Base-by-base conservation (phyloP, 1,284 basidiomycete genomes). In the Fistulinella cinereoalba region DNA sequence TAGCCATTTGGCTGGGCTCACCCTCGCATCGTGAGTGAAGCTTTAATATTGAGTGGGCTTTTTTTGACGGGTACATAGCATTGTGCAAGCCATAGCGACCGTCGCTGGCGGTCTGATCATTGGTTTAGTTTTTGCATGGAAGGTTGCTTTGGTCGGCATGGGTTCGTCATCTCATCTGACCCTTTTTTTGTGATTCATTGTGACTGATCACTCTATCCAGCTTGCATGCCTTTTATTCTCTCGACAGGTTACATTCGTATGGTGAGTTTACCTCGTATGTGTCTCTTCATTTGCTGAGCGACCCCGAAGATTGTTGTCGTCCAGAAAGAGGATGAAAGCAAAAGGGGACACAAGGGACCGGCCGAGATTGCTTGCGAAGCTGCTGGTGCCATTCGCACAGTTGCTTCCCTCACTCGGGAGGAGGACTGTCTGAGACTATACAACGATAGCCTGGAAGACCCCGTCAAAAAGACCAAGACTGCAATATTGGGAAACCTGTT, bases 301-400 rank as follows among this genome's bases (percentile, higher is more conserved):
- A 10, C 29, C 3, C 18, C n/a, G 36, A 54, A 86, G 80, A 86
- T 76, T 33, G 83, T 89, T 46, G 85, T 91, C 51, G 84, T 93
- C 0, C 71, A 94, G 55, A 95, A 95, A 69, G 92, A 96, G 60
- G 83, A 92, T 64, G 72, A 75, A 54, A 94, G 94, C 74, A 95
- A 94, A 72, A 79, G 79, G 58, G 76, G 86, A 0, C 93, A 99
- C 64, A 87, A 88, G 56, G 70, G 71, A 5, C 92, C 89, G 16
- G 92, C 95, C 13, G 92, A 96, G 56, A 68, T 95, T 22, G 96
- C 96, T 25, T 90, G 89, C 60, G 96, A 98, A 69, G 93, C 94
- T 22, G 92, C 94, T 15, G 88, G 80, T 6, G 77, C 94, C 4
- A 97, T 99, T 61, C 83, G 93, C n/a, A 97, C 96, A 4, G 94